A percentile compares a stretch with the other conserved stretches of the same genome.
Conservation (phyloP, 345 rosid species). For the Geranium brycei region DNA sequence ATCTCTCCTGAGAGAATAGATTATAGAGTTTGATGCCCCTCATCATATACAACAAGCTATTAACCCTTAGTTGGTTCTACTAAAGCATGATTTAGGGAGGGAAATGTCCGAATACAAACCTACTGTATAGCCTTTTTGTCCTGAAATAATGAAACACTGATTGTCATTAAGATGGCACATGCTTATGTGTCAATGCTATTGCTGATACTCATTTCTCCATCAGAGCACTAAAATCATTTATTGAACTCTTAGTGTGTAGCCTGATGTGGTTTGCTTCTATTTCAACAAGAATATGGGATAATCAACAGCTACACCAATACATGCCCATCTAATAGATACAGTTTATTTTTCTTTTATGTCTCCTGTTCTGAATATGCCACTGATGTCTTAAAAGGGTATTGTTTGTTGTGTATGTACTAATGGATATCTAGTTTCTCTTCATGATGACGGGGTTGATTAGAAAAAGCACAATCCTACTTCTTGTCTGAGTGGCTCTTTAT, state of each 20-base stretch:
- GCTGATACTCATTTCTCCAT: not conserved
- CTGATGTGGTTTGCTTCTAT: not conserved
- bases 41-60: too few relatives aligned
- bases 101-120: too few relatives aligned
- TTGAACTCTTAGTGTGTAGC: not conserved
- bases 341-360: not conserved
- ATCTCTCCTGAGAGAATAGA: too few relatives aligned
- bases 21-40: too few relatives aligned
- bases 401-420: not conserved
- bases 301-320: not conserved
- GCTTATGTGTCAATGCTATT: too few relatives aligned
- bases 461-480: not conserved
- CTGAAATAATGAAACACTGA: too few relatives aligned
- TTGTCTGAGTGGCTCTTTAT: not conserved
- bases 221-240: not conserved
- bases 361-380: not conserved
- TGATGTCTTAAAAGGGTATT: not conserved
- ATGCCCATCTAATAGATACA: not conserved
- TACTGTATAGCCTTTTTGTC: too few relatives aligned
- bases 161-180: too few relatives aligned
- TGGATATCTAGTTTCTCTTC: not conserved
- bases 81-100: too few relatives aligned
- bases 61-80: too few relatives aligned
- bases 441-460: not conserved
- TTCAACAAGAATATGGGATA: not conserved